Evolutionary conservation across 768 basidiomycete genomes (phyloP).

Genomic region (Tylopilus intermedius): DNA sequence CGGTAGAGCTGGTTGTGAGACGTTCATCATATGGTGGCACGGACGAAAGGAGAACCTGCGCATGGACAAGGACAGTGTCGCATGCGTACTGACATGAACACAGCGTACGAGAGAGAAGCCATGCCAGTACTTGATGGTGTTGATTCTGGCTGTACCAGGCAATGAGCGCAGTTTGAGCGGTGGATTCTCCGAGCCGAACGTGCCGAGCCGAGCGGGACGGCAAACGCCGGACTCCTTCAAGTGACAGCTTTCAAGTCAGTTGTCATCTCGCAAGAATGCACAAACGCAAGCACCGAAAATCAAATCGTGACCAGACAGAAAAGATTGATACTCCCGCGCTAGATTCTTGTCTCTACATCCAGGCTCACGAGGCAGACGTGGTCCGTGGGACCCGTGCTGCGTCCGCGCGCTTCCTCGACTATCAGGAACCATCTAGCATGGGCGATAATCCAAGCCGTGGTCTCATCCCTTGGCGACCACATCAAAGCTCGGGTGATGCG

Average conservation of each 20-base stretch:
- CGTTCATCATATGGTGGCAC: neutral
- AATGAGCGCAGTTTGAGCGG: neutral
- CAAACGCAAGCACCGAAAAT: constrained; percentile 25
- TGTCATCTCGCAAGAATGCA: constrained; percentile 6
- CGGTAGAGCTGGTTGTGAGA: neutral
- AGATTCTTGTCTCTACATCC: constrained; percentile 44
- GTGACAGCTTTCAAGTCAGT: too few relatives aligned
- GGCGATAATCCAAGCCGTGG: constrained; percentile 25
- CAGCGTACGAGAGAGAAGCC: too few relatives aligned
- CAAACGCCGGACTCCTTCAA: neutral
- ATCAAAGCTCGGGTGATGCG: constrained; percentile 6
- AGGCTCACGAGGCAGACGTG: constrained; percentile 76
- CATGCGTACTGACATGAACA: neutral
- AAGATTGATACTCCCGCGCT: neutral
- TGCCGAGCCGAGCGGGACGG: too few relatives aligned
- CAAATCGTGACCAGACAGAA: constrained; percentile 6
- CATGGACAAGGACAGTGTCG: neutral
- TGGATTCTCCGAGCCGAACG: too few relatives aligned
- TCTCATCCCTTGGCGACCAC: constrained; percentile 32
- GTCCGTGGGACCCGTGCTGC: constrained; percentile 47
- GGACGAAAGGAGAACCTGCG: neutral
- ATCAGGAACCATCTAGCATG: constrained; percentile 8
- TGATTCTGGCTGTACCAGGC: neutral
- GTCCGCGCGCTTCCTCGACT: constrained; percentile 34
- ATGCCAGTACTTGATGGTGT: too few relatives aligned